Base-by-base conservation (phyloP, 2,329 filamentous ascomycete genomes). In the Phaeoacremonium minimum region DNA sequence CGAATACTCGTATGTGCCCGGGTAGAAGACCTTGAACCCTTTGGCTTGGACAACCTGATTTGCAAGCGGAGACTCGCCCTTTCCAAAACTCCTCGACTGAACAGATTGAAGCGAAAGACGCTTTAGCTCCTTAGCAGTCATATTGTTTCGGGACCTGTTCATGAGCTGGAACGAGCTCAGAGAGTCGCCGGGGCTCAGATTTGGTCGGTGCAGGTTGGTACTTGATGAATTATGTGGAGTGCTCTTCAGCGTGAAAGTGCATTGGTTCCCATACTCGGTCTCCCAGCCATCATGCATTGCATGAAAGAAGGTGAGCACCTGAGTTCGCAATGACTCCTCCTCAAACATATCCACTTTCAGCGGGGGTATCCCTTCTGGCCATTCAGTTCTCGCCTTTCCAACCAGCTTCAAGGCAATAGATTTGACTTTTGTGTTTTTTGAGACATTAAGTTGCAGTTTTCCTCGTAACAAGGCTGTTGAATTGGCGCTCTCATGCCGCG, bases 321-420 rank as follows among this genome's bases (percentile, higher is more conserved):
- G 90, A 28, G 86, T 91, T 61, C 94, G 83, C 41, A 97, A 73
- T 4, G 82, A 87, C 48, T 93, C 85, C 44, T 87, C 85, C 55
- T 97, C 89, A 50, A 80, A 84, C 36, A 87, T 80, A 28, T 95
- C 86, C 2, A 83, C 75, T 59, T 95, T 95, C 39, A 83, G 75
- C 0, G 90, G 89, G 4, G 93, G 91, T 18, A 97, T 93, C 34
- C 89, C 88, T 66, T 97, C 93, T 13, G 93, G 91, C 93, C 93
- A 98, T 55, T 95, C 89, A 2, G 93, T 97, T 45, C 85, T 78
- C 4, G 89, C 87, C 55, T 81, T 84, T 18, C 91, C 93, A 28
- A 83, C 77, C 48, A 98, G 86, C 51, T 87, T 91, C 35, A 98
- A 70, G 6, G 85, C 89, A 16, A 98, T 77, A 4, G 87, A 84